Evolutionary conservation across 2,329 filamentous ascomycete genomes (phyloP).

Genomic region (Scortechinia acanthostroma): DNA sequence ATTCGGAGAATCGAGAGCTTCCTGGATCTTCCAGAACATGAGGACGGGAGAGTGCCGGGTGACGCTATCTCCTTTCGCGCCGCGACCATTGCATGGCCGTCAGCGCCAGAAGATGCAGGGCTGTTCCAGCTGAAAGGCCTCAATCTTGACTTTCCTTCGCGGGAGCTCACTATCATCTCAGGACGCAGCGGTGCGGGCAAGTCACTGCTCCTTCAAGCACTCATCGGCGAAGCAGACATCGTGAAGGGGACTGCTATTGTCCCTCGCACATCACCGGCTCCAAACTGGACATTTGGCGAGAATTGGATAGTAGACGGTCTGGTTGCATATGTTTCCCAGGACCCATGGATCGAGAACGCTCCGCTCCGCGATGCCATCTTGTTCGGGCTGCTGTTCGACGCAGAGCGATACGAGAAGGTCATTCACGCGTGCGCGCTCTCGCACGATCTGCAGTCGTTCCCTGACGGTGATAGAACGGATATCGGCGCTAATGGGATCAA

Average conservation of each 20-base stretch:
- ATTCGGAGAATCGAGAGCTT: too few relatives aligned
- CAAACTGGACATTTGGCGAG: slow-evolving; percentile 9
- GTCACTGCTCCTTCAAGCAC: neutral
- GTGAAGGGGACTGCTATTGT: slow-evolving; percentile 6
- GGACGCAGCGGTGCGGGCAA: neutral
- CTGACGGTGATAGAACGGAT: slow-evolving; percentile 31
- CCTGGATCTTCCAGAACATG: too few relatives aligned
- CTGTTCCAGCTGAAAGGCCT: neutral
- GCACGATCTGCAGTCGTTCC: slow-evolving; percentile 31
- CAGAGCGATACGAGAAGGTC: slow-evolving; percentile 31
- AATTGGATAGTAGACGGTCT: slow-evolving; percentile 25
- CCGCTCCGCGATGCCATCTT: slow-evolving; percentile 31
- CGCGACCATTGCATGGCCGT: neutral
- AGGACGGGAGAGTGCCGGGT: too few relatives aligned
- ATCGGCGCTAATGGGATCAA: slow-evolving; percentile 32
- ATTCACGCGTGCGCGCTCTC: slow-evolving; percentile 33
- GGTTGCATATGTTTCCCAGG: slow-evolving; percentile 22
- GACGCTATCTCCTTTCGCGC: too few relatives aligned
- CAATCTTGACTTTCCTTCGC: neutral
- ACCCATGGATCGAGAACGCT: slow-evolving; percentile 8
- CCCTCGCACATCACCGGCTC: slow-evolving; percentile 12
- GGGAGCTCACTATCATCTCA: neutral
- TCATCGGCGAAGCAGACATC: neutral
- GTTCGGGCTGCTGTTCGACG: slow-evolving; percentile 29
- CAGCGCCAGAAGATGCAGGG: neutral